phyloP scores from a whole-genome alignment of 2,329 filamentous ascomycete genomes.

The Aspergillus bombycis region DNA sequence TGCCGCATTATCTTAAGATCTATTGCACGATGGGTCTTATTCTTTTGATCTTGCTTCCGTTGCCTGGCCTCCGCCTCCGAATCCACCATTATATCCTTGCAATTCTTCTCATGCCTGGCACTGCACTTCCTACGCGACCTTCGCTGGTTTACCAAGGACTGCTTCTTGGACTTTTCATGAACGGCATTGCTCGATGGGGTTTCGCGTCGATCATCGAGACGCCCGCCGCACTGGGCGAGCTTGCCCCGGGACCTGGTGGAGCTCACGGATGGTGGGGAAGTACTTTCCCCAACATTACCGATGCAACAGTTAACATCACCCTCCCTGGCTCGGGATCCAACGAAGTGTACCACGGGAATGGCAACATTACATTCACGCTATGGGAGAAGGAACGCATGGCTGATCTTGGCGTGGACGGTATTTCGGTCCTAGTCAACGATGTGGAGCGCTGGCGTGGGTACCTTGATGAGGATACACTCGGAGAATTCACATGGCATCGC shows the following conservation, averaged over 20 bases:
- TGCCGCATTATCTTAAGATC: constrained; percentile 75
- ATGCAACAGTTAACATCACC: constrained; percentile 46
- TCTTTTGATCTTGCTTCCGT: constrained; percentile 70
- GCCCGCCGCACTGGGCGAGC: constrained; percentile 64
- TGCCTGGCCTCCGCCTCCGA: constrained; percentile 79
- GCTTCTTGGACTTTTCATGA: constrained; percentile 87
- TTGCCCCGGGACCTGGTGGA: constrained; percentile 47
- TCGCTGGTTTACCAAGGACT: constrained; percentile 87
- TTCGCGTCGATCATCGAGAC: constrained; percentile 90
- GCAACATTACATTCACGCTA: constrained; percentile 50
- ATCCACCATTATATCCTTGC: constrained; percentile 96
- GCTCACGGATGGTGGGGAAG: constrained; percentile 47
- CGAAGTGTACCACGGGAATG: constrained; percentile 42
- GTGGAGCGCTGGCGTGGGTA: constrained; percentile 65
- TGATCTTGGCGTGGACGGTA: constrained; percentile 53
- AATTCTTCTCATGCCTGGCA: constrained; percentile 83
- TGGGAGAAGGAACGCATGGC: constrained; percentile 46
- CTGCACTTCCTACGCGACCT: constrained; percentile 82
- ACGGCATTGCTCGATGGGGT: constrained; percentile 91
- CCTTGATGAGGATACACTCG: constrained; percentile 51
- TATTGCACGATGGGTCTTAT: constrained; percentile 69
- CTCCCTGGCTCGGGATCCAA: constrained; percentile 38
- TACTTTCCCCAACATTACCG: constrained; percentile 58
- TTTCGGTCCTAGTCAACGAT: constrained; percentile 65
- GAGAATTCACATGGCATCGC: constrained; percentile 56